These are phyloP conservation scores for Nicotiana knightiana DNA, from an alignment of 257 asterid genomes.

Conservation along the genomic window DNA sequence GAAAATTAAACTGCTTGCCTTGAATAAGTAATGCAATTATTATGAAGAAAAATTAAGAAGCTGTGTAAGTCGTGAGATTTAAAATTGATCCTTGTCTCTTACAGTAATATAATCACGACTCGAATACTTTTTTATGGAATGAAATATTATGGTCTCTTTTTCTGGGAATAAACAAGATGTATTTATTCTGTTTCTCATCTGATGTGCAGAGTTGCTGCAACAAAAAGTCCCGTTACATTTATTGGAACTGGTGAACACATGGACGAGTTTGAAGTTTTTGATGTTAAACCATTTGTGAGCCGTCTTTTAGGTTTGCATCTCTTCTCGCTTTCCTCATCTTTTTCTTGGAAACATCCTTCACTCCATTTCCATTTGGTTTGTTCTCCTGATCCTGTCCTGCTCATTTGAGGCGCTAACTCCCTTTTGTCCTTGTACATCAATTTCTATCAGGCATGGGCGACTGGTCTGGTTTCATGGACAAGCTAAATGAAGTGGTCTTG, in stretches of 20 bases:
- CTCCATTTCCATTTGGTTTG: neutral
- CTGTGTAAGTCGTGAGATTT: no score
- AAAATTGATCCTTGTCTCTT: neutral
- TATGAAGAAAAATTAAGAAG: no score
- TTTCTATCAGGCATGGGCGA: slow-evolving; percentile 77
- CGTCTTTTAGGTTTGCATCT: slow-evolving; percentile 74
- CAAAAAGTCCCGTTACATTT: slow-evolving; percentile 91
- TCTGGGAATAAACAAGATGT: neutral
- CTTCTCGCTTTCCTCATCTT: neutral
- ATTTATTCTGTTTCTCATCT: neutral
- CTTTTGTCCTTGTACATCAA: neutral
- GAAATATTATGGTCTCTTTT: no score
- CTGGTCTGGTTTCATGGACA: slow-evolving; percentile 97
- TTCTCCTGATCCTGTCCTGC: neutral
- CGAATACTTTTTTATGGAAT: no score
- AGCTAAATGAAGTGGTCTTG: slow-evolving; percentile 89
- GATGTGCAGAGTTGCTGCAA: slow-evolving; percentile 84
- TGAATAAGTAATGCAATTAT: no score
- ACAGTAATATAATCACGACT: no score
- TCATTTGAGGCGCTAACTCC: no score
- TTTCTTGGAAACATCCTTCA: neutral
- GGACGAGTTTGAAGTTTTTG: slow-evolving; percentile 97
- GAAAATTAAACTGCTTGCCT: no score
- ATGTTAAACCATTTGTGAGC: slow-evolving; percentile 96
- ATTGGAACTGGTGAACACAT: slow-evolving; percentile 97